Evolutionary conservation across 176 grass and related monocot genomes (phyloP).

Genomic region (Oryza brachyantha): DNA sequence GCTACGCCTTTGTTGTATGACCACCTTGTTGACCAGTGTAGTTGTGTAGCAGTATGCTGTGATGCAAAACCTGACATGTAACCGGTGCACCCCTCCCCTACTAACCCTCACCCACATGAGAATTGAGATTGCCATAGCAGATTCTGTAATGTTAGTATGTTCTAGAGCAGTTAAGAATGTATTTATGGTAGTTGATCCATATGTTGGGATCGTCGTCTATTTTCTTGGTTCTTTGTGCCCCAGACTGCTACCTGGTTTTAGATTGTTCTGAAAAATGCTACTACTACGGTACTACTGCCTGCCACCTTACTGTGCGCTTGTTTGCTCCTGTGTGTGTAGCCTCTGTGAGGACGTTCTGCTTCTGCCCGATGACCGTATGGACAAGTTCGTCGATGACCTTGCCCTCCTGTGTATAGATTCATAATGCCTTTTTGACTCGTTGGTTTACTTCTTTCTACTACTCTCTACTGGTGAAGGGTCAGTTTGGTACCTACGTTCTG

Average conservation of each 20-base stretch:
- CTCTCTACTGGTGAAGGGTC: too few species aligned
- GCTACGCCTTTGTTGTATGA: slow-evolving; percentile 34
- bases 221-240: slow-evolving; percentile 3
- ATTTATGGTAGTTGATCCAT: slow-evolving; percentile 60
- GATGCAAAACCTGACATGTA: slow-evolving; percentile 37
- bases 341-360: neutral
- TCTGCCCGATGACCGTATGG: neutral
- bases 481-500: too few species aligned
- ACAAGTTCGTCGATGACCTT: neutral
- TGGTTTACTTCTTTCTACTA: neutral
- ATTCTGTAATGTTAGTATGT: slow-evolving; percentile 61
- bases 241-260: neutral
- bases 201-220: slow-evolving; percentile 18
- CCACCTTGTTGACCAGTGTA: slow-evolving; percentile 43
- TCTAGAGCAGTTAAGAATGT: slow-evolving; percentile 56
- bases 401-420: neutral
- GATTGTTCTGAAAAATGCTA: slow-evolving; percentile 12
- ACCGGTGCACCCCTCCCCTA: slow-evolving; percentile 3
- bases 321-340: neutral
- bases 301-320: neutral
- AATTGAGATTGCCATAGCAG: slow-evolving; percentile 32
- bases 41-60: slow-evolving; percentile 40
- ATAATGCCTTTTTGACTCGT: too few species aligned
- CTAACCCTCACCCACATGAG: slow-evolving; percentile 42
- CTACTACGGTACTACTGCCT: too few species aligned